Conservation (phyloP, 2,329 filamentous ascomycete species). For the Fusarium sulawesiense region DNA sequence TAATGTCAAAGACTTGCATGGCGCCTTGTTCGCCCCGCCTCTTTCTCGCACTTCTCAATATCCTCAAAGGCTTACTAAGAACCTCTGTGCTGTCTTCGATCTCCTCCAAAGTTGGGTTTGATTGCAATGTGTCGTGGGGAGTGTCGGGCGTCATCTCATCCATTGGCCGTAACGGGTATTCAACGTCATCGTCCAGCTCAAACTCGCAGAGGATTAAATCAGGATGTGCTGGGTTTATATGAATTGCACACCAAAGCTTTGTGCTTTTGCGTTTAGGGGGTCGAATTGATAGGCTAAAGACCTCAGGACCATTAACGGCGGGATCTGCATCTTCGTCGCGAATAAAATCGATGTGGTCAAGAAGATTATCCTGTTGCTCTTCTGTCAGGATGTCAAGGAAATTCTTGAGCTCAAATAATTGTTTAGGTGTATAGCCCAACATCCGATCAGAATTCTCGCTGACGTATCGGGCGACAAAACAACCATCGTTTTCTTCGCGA, state of each 20-base stretch:
- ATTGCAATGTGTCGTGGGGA: slow-evolving; percentile 79
- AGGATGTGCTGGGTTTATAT: slow-evolving; percentile 75
- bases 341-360: slow-evolving; percentile 90
- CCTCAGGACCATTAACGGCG: slow-evolving; percentile 80
- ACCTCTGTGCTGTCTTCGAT: slow-evolving; percentile 80
- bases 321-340: slow-evolving; percentile 84
- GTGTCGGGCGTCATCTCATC: slow-evolving; percentile 69
- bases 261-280: slow-evolving; percentile 64
- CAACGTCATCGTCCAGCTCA: slow-evolving; percentile 81
- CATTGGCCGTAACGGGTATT: slow-evolving; percentile 73
- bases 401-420: slow-evolving; percentile 78
- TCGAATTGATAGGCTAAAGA: slow-evolving; percentile 83
- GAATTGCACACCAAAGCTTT: slow-evolving; percentile 90
- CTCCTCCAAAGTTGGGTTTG: slow-evolving; percentile 79
- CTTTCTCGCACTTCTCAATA: slow-evolving; percentile 79
- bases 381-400: slow-evolving; percentile 88
- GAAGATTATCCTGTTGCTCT: slow-evolving; percentile 83
- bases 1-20: slow-evolving; percentile 92
- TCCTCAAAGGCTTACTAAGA: slow-evolving; percentile 79
- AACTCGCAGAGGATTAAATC: slow-evolving; percentile 88
- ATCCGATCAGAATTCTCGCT: slow-evolving; percentile 84
- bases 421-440: slow-evolving; percentile 79
- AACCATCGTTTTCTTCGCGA: slow-evolving; percentile 75
- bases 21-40: slow-evolving; percentile 81
- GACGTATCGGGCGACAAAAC: slow-evolving; percentile 76